Percentiles rank a stretch among this genome's conserved stretches.
Evolutionary conservation across 106 monocot species (phyloP).

Genomic region (Dendrobium huoshanense): DNA sequence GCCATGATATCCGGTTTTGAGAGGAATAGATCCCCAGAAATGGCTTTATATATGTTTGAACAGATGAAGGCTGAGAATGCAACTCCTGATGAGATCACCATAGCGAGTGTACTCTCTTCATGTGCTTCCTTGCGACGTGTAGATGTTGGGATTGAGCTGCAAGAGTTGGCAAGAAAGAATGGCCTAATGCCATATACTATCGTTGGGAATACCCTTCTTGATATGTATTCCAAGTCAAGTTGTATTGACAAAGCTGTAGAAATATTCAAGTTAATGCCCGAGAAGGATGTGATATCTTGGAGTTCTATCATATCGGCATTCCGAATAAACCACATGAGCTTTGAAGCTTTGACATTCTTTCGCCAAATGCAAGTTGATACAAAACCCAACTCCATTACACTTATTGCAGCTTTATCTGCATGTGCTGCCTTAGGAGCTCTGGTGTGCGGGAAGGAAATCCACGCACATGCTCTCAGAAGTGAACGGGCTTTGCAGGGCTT

Average conservation of each 20-base stretch:
- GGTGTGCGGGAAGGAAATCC: conserved; percentile 81
- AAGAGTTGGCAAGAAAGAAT: conserved; percentile 49
- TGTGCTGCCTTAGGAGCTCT: conserved; percentile 65
- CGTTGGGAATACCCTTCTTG: conserved; percentile 64
- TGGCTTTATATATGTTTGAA: conserved; percentile 54
- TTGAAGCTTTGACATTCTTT: conserved; percentile 70
- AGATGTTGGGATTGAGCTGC: conserved; percentile 57
- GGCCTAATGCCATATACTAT: conserved; percentile 37
- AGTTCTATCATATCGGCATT: conserved; percentile 74
- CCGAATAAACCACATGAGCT: conserved; percentile 47
- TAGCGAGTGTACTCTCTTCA: conserved; percentile 63
- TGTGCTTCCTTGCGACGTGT: conserved; percentile 55
- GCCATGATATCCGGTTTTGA: conserved; percentile 91
- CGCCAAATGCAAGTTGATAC: conserved; percentile 50
- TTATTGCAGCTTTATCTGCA: conserved; percentile 59
- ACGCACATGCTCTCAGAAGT: conserved; percentile 50
- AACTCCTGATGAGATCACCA: conserved; percentile 56
- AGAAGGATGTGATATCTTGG: conserved; percentile 76
- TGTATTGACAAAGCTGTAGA: conserved; percentile 72
- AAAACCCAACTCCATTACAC: conserved; percentile 59
- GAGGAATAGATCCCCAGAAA: conserved; percentile 44
- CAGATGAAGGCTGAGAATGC: conserved; percentile 43
- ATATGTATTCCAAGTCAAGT: conserved; percentile 69
- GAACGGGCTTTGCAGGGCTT: conserved; percentile 44
- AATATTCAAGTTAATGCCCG: conserved; percentile 51